phyloP scores from a whole-genome alignment of 2,329 filamentous ascomycete genomes.

The Graphilbum sp. region DNA sequence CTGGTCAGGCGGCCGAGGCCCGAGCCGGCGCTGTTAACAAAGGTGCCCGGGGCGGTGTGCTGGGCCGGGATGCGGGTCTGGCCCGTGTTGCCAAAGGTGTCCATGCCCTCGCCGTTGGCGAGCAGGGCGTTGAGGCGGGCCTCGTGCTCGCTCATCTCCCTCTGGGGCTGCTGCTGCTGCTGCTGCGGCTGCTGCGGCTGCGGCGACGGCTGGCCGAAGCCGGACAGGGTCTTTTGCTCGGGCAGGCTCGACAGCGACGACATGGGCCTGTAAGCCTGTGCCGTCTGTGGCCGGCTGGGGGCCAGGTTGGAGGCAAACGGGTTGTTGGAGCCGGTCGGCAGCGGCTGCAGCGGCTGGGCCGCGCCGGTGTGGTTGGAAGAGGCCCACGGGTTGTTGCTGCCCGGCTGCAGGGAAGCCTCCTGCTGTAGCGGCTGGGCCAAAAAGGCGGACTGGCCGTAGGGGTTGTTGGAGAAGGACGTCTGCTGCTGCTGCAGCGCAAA shows the following conservation, averaged over 20 bases:
- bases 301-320: constrained; percentile 53
- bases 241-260: constrained; percentile 60
- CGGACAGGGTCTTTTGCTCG: constrained; percentile 64
- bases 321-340: constrained; percentile 92
- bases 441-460: constrained; percentile 13
- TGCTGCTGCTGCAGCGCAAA: constrained; percentile 31
- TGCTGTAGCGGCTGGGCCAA: constrained; percentile 25
- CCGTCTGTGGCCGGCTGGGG: constrained; percentile 21
- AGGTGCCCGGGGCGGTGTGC: constrained; percentile 89
- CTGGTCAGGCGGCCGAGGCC: constrained; percentile 54
- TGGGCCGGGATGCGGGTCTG: constrained; percentile 90
- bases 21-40: constrained; percentile 85
- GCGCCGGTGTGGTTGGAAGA: constrained; percentile 36
- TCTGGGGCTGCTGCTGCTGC: constrained; percentile 30
- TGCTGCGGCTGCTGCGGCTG: constrained; percentile 24
- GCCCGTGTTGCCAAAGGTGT: constrained; percentile 96
- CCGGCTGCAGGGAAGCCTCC: constrained; percentile 52
- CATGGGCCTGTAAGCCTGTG: constrained; percentile 41
- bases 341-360: constrained; percentile 54
- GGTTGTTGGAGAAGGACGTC: constrained; percentile 15
- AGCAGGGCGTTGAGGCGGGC: constrained; percentile 76
- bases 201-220: constrained; percentile 24
- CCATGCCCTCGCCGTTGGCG: constrained; percentile 76
- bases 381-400: constrained; percentile 92
- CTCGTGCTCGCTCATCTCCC: constrained; percentile 44